phyloP scores from a whole-genome alignment of 306 rosid species.

The Lathyrus sativus region DNA sequence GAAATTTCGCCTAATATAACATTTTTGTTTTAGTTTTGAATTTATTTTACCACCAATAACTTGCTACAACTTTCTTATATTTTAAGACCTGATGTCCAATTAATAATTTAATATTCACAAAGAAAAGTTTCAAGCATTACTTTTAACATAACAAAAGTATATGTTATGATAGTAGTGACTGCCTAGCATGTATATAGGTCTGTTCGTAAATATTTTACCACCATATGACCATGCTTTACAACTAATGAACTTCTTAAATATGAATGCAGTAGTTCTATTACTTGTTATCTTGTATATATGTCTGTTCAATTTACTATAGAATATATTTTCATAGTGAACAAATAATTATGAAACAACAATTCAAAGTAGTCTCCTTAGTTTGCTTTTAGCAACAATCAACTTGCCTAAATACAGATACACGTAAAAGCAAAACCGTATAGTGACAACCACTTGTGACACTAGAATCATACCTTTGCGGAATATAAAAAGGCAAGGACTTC shows the following conservation, averaged over 20 bases:
- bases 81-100: background rate
- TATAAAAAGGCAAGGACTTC: slow-evolving; percentile 55
- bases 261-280: background rate
- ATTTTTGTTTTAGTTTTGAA: background rate
- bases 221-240: slow-evolving; percentile 1
- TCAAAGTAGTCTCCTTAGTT: slow-evolving; percentile 7
- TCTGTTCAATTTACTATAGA: slow-evolving; percentile 14
- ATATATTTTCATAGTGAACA: slow-evolving; percentile 24
- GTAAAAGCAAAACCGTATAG: slow-evolving; percentile 9
- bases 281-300: slow-evolving; percentile 18
- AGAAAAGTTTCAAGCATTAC: background rate
- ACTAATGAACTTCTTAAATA: background rate
- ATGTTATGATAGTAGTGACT: background rate
- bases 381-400: slow-evolving; percentile 27
- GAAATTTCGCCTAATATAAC: background rate
- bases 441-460: slow-evolving; percentile 25
- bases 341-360: slow-evolving; percentile 2
- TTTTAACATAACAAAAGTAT: background rate
- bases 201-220: too few relatives aligned
- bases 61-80: background rate
- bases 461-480: slow-evolving; percentile 58
- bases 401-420: slow-evolving; percentile 12
- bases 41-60: slow-evolving; percentile 4
- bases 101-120: background rate
- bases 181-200: background rate